phyloP scores from a whole-genome alignment of 2,329 filamentous ascomycete species.

The Pseudomassariella vexata region DNA sequence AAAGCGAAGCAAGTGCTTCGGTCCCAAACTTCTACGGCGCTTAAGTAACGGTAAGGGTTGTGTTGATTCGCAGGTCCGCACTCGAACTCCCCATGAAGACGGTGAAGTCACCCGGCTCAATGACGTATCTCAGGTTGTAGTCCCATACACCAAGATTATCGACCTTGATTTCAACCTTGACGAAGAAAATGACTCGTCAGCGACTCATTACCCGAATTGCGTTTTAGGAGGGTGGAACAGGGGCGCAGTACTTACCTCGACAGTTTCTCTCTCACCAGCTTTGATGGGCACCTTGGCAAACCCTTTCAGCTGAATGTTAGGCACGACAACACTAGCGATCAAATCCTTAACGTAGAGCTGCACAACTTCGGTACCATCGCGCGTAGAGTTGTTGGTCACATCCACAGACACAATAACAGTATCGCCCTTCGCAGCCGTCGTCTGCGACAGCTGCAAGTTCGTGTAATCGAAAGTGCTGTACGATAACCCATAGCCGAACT shows the following conservation, averaged over 20 bases:
- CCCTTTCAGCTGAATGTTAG: conserved; percentile 59
- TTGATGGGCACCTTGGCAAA: conserved; percentile 60
- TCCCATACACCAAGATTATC: conserved; percentile 52
- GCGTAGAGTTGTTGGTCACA: conserved; percentile 52
- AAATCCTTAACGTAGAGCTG: conserved; percentile 63
- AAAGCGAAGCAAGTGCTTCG: too few relatives aligned
- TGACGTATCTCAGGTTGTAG: conserved; percentile 33
- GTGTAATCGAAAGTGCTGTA: conserved; percentile 60
- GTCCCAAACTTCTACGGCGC: too few relatives aligned
- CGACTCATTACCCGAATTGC: too few relatives aligned
- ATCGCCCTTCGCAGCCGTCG: conserved; percentile 39
- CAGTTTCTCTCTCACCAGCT: conserved; percentile 51
- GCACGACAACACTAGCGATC: conserved; percentile 55
- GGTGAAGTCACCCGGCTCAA: conserved; percentile 64
- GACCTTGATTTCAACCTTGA: conserved; percentile 46
- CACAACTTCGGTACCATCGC: conserved; percentile 61
- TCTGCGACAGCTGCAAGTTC: conserved; percentile 43
- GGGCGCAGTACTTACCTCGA: too few relatives aligned
- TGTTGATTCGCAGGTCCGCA: conserved; percentile 47
- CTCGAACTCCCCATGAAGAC: conserved; percentile 58
- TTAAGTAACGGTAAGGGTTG: conserved; percentile 45
- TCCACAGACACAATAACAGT: conserved; percentile 54
- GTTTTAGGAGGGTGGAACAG: too few relatives aligned
- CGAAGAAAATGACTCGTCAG: too few relatives aligned
- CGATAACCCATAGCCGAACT: conserved; percentile 61